phyloP scores from a whole-genome alignment of 345 rosid species.

The Erysimum cheiranthoides region DNA sequence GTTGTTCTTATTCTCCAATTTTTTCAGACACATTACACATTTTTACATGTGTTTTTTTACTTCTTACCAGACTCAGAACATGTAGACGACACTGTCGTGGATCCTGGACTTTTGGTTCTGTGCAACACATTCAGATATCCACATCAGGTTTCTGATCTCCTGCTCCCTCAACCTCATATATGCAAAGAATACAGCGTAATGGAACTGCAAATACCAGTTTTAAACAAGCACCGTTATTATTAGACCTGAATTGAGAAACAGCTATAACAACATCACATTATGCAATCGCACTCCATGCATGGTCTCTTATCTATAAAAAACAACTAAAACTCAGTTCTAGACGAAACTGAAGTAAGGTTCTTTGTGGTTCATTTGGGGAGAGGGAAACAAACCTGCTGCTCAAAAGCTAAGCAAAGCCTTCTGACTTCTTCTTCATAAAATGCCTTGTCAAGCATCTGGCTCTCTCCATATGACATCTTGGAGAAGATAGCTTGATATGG shows the following conservation, averaged over 20 bases:
- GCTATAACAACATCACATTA: not conserved
- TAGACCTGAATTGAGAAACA: not conserved
- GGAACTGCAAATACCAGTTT: slow-evolving; percentile 66
- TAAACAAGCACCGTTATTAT: slow-evolving; percentile 4
- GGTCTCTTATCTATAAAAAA: not conserved
- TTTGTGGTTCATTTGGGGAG: not conserved
- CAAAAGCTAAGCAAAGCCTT: slow-evolving; percentile 96
- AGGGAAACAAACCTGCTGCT: slow-evolving; percentile 79
- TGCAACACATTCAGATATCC: slow-evolving; percentile 98
- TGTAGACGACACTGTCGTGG: slow-evolving; percentile 96
- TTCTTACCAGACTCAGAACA: slow-evolving; percentile 56
- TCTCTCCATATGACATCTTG: slow-evolving; percentile 90
- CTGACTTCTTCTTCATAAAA: slow-evolving; percentile 98
- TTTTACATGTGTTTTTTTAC: not conserved
- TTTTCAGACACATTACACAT: slow-evolving; percentile 16
- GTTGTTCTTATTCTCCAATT: slow-evolving; percentile 33
- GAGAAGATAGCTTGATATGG: slow-evolving; percentile 91
- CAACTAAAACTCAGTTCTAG: not conserved
- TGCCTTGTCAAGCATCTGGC: slow-evolving; percentile 98
- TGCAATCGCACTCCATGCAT: not conserved
- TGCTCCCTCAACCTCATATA: slow-evolving; percentile 98
- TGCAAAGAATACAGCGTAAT: slow-evolving; percentile 89
- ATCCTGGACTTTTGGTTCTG: slow-evolving; percentile 99
- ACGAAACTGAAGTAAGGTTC: not conserved
- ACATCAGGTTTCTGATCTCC: slow-evolving; percentile 98